Evolutionary conservation across 805 yeast genomes (phyloP).

Genomic region (Suhomyces xylopsoci): DNA sequence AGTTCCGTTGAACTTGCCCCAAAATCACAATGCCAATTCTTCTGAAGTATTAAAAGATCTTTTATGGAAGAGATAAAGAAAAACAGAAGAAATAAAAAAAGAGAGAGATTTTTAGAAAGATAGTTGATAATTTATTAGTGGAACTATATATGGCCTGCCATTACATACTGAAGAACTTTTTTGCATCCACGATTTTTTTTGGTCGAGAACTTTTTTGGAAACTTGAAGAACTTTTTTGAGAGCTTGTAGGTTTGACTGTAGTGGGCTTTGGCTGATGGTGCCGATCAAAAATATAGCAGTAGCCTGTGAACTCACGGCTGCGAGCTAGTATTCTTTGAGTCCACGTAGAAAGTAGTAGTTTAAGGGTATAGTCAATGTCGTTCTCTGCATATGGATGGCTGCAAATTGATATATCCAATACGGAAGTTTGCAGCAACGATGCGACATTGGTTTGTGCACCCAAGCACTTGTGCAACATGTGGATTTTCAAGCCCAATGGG

Average conservation of each 20-base stretch:
- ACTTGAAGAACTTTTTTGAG: too few species aligned
- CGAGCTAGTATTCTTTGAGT: not conserved
- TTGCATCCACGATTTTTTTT: constrained; percentile 8
- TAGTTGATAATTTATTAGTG: too few species aligned
- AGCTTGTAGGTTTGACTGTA: not conserved
- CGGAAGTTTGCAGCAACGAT: not conserved
- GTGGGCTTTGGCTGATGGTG: not conserved
- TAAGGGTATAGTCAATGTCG: not conserved
- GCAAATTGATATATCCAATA: constrained; percentile 1
- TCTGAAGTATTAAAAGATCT: constrained; percentile 8
- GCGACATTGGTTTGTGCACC: not conserved
- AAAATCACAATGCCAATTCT: constrained; percentile 1
- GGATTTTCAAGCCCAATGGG: constrained; percentile 11
- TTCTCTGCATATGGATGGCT: not conserved
- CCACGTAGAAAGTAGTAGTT: constrained; percentile 3
- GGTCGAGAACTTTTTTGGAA: too few species aligned
- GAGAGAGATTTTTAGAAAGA: too few species aligned
- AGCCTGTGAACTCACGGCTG: not conserved
- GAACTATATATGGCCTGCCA: not conserved
- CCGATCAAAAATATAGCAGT: not conserved
- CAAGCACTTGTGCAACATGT: constrained; percentile 6
- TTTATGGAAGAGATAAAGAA: constrained; percentile 5
- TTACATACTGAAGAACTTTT: constrained; percentile 17
- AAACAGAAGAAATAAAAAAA: too few species aligned
- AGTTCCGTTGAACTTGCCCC: not conserved